Evolutionary conservation across 2,329 filamentous ascomycete genomes (phyloP), one percentile per base, ranked within the genome.

Genomic region (Aspergillus fumigatus): DNA sequence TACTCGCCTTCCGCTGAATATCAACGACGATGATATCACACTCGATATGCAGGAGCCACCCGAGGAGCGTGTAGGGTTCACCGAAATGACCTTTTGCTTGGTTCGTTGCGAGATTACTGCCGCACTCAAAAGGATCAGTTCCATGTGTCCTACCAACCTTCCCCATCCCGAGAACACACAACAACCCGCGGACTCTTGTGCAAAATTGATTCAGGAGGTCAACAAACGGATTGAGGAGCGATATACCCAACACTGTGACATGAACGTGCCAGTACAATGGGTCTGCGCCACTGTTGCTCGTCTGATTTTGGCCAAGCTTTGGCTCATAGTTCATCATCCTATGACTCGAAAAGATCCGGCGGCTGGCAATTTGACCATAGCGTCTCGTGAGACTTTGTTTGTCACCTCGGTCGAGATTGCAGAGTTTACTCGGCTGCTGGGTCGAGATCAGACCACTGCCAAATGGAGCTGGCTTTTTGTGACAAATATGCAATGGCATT

Each of bases 251-350:
- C 76, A 85, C 55, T 80, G 80, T 52, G 72, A 82, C 55, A 77
- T 79, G 66, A 74, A 60, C 19, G 71, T 82, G 48, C 78, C 82
- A 0, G 74, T 90, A 1, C 85, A 85, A 60, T 90, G 87, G 86
- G 82, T 88, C 26, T 83, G 83, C 7, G 85, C 84, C 3, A 88
- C 88, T 27, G 79, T 90, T 25, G 82, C 84, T 3, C 83, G 88
- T 9, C 78, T 93, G 32, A 85, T 92, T 59, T 83, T 92, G 74
- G 86, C 86, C 52, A 93, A 92, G 73, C 85, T 92, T 78, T 90
- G 87, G 76, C 79, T 94, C 38, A 82, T 92, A 58, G 82, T 90
- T 2, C 89, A 93, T 65, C 86, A 93, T 63, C 88, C 89, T 0
- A 81, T 88, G 65, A 84, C 88, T 32, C 82, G 85, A 52, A 80